Evolutionary conservation across 345 rosid genomes (phyloP).

Genomic region (Citrus trifoliata): DNA sequence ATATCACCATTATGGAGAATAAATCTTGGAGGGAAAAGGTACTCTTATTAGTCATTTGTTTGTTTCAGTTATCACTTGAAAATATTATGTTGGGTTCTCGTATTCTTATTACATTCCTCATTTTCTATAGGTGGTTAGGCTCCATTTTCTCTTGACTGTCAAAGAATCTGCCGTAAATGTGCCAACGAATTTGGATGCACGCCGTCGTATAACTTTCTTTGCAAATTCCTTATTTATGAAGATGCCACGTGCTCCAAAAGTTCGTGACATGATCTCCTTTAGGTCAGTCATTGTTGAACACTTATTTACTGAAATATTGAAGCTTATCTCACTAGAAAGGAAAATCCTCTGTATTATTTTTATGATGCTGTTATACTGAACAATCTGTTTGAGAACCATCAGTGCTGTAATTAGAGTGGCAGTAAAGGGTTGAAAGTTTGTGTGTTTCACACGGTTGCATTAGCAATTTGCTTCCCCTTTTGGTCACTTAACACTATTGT

Average conservation of each 20-base stretch:
- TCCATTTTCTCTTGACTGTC: slow-evolving; percentile 74
- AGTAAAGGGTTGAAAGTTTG: neutral
- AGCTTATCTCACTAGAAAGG: slow-evolving; percentile 3
- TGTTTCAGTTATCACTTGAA: slow-evolving; percentile 6
- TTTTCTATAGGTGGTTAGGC: slow-evolving; percentile 60
- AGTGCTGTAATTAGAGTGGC: neutral
- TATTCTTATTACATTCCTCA: slow-evolving; percentile 11
- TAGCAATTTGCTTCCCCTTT: neutral
- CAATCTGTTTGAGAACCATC: neutral
- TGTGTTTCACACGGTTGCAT: neutral
- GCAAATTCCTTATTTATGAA: slow-evolving; percentile 95
- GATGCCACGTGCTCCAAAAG: slow-evolving; percentile 87
- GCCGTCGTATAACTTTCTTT: slow-evolving; percentile 96
- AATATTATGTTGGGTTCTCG: neutral
- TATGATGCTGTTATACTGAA: neutral
- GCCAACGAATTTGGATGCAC: slow-evolving; percentile 94
- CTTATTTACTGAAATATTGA: neutral
- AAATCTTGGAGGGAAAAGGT: slow-evolving; percentile 75
- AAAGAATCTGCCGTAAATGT: slow-evolving; percentile 97
- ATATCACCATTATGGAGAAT: slow-evolving; percentile 22
- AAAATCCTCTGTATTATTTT: neutral
- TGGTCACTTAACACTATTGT: neutral
- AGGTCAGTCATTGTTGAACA: slow-evolving; percentile 42
- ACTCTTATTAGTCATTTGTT: neutral
- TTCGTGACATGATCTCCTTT: slow-evolving; percentile 88